These are phyloP conservation scores for Astragalus glycyphyllos DNA, from an alignment of 306 rosid species.

Conservation along the genomic window DNA sequence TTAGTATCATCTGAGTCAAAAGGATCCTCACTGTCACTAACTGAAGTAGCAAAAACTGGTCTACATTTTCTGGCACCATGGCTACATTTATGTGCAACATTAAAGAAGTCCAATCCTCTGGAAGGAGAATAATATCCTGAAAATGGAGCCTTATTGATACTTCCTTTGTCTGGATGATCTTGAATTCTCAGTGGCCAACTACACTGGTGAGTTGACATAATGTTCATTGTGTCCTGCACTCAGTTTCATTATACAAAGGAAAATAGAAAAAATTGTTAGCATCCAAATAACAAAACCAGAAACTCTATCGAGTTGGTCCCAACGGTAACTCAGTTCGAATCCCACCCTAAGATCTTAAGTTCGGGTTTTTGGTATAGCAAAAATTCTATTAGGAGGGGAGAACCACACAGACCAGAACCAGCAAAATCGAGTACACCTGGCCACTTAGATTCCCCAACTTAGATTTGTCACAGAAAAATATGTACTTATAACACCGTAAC, in stretches of 20 bases:
- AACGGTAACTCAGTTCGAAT: no score
- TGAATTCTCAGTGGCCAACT: slow-evolving; percentile 71
- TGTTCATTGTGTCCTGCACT: slow-evolving; percentile 67
- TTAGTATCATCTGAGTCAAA: slow-evolving; percentile 63
- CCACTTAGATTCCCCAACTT: no score
- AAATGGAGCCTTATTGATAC: slow-evolving; percentile 57
- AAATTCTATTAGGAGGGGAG: no score
- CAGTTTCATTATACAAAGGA: slow-evolving; percentile 21
- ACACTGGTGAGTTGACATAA: slow-evolving; percentile 73
- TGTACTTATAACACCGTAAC: no score
- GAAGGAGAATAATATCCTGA: slow-evolving; percentile 54
- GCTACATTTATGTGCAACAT: slow-evolving; percentile 49
- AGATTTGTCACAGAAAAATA: not conserved
- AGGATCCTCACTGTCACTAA: slow-evolving; percentile 54
- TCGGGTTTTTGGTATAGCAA: no score
- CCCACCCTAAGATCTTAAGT: no score
- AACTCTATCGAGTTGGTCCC: not conserved
- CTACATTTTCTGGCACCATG: slow-evolving; percentile 50
- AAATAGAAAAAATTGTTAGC: slow-evolving; percentile 20
- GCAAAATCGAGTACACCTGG: no score
- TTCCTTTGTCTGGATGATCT: slow-evolving; percentile 55
- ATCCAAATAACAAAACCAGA: not conserved
- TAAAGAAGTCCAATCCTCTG: slow-evolving; percentile 52
- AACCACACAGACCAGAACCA: no score
- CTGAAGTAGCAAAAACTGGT: slow-evolving; percentile 56